Conservation (phyloP, 805 yeast species). For the Sungouiozyma intestinalis region DNA sequence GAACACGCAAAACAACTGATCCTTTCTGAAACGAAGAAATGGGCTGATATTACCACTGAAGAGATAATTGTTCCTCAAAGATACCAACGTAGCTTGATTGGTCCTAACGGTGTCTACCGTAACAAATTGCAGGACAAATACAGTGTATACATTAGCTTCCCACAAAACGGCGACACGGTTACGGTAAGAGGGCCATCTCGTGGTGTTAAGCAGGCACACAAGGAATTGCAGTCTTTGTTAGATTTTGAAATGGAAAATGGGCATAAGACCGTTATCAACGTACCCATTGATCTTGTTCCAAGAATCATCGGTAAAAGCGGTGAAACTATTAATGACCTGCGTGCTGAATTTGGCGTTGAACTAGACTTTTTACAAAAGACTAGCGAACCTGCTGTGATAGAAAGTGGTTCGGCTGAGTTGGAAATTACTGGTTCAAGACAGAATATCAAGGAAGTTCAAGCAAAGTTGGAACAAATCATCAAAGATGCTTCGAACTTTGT, state of each 20-base stretch:
- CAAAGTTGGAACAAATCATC: conserved; percentile 51
- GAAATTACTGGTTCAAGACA: conserved; percentile 68
- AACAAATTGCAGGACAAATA: conserved; percentile 82
- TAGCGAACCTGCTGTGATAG: conserved; percentile 35
- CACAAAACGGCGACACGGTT: conserved; percentile 51
- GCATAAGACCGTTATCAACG: conserved; percentile 46
- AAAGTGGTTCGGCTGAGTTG: conserved; percentile 46
- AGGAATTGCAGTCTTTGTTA: conserved; percentile 71
- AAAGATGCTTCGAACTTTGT: conserved; percentile 53
- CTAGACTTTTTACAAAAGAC: conserved; percentile 33
- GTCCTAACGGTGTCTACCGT: conserved; percentile 70
- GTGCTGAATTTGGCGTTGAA: conserved; percentile 49
- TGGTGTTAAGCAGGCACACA: conserved; percentile 74
- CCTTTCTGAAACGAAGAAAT: conserved; percentile 48
- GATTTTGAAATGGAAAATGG: conserved; percentile 86
- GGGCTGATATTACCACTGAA: conserved; percentile 71
- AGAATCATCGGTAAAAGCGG: conserved; percentile 87
- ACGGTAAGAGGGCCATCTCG: conserved; percentile 80
- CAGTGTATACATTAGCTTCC: conserved; percentile 71
- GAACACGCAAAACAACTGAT: conserved; percentile 59
- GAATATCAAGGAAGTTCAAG: conserved; percentile 63
- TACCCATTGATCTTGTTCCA: conserved; percentile 69
- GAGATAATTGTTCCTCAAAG: conserved; percentile 62
- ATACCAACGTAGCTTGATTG: conserved; percentile 75
- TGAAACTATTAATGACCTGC: conserved; percentile 69